Percentiles rank a stretch among this genome's conserved stretches.
phyloP scores from a whole-genome alignment of 352 stramenopile genomes.

The Phytopythium cucurbitacearum region DNA sequence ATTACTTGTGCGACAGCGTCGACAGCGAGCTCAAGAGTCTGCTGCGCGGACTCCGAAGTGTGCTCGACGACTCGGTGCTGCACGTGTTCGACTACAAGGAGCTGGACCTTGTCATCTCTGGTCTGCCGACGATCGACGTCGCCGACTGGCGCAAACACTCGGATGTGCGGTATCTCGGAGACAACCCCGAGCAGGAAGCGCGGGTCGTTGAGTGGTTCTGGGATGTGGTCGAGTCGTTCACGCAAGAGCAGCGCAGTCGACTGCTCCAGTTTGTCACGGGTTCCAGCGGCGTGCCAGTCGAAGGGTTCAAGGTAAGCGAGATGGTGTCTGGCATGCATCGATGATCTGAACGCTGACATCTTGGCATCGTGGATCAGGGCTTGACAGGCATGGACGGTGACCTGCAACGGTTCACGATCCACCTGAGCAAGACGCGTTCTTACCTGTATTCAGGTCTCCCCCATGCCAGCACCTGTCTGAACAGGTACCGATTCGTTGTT shows the following conservation, averaged over 20 bases:
- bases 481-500: slow-evolving; percentile 33
- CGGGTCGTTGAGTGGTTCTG: slow-evolving; percentile 76
- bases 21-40: slow-evolving; percentile 81
- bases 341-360: background rate
- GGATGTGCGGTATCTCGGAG: slow-evolving; percentile 29
- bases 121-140: slow-evolving; percentile 78
- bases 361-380: slow-evolving; percentile 18
- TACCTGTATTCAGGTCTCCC: slow-evolving; percentile 54
- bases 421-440: slow-evolving; percentile 40
- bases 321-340: background rate
- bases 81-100: slow-evolving; percentile 98
- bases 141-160: slow-evolving; percentile 85
- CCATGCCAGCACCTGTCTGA: slow-evolving; percentile 80
- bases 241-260: slow-evolving; percentile 51
- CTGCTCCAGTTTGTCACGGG: slow-evolving; percentile 85
- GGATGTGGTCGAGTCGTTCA: slow-evolving; percentile 59
- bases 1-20: slow-evolving; percentile 94
- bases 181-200: slow-evolving; percentile 23
- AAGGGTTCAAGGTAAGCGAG: slow-evolving; percentile 58
- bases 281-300: slow-evolving; percentile 72
- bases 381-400: slow-evolving; percentile 74
- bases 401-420: slow-evolving; percentile 74
- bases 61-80: slow-evolving; percentile 94
- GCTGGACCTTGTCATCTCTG: slow-evolving; percentile 82
- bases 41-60: slow-evolving; percentile 89